Evolutionary conservation across 179 eudicot genomes (phyloP), one percentile per base, ranked within the genome.

Genomic region (Heliamphora ciliata): DNA sequence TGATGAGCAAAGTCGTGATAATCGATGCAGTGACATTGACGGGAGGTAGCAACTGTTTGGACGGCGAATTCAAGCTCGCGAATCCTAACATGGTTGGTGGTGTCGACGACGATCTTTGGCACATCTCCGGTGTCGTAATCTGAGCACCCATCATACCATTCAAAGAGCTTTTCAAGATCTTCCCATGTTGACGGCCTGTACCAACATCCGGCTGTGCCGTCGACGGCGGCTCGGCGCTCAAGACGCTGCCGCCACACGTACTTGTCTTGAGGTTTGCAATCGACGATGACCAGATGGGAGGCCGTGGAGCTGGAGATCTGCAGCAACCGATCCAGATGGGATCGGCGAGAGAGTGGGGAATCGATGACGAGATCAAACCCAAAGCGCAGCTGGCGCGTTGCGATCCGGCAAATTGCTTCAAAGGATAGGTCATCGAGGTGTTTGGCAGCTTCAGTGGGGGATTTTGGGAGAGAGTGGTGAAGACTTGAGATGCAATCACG

Each of bases 121-220:
- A 89, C 86, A 31, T 85, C 85, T 4, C 84, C 89, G 69, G 86
- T 84, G 58, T 89, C 91, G 58, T 86, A 88, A 80, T 86, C 89
- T 46, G 84, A 80, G 82, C 88, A 89, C 24, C 90, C 40, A 31
- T 31, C 40, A 31, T 31, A 89, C 67, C 24, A 86, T 40, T 84
- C 83, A 63, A 89, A 13, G 73, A 86, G 17, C 44, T 84, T 70
- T 85, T 86, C 85, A 44, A 89, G 67, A 59, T 88, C 92, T 69
- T 14, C 69, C 92, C 92, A 89, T 83, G 89, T 83, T 46, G 82
- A 80, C 48, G 91, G 90, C 82, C 86, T 88, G 78, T 88, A 90
- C 87, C 90, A 82, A 71, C 80, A 9, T 74, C 82, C 2, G 60
- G 87, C 0, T 60, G 84, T 13, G 24, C 69, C 15, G 31, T 75